These are phyloP conservation scores for Dorcoceras hygrometricum DNA, from an alignment of 257 asterid genomes.

Conservation along the genomic window DNA sequence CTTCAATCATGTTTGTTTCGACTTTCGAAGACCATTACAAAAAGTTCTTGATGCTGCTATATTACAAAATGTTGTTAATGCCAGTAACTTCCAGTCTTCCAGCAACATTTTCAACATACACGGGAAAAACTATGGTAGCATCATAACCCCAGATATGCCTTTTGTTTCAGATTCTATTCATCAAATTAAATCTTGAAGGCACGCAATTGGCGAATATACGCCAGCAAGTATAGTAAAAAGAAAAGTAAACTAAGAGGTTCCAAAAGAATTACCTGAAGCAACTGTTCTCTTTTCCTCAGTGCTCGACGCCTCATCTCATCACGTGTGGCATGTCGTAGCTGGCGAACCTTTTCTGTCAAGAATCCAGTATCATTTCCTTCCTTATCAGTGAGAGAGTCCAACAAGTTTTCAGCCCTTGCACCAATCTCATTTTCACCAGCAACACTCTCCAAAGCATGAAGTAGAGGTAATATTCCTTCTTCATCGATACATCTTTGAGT, in stretches of 20 bases:
- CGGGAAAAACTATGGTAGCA: background rate
- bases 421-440: slow-evolving; percentile 97
- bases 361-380: slow-evolving; percentile 86
- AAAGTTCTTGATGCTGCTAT: slow-evolving; percentile 8
- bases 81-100: background rate
- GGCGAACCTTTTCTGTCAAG: slow-evolving; percentile 71
- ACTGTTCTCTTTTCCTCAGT: slow-evolving; percentile 74
- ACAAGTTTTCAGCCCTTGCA: slow-evolving; percentile 93
- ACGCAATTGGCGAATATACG: slow-evolving; percentile 11
- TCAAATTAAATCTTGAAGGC: background rate
- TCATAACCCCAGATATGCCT: background rate
- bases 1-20: slow-evolving; percentile 10
- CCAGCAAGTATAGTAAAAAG: background rate
- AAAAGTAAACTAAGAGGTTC: slow-evolving; percentile 5
- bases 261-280: slow-evolving; percentile 71
- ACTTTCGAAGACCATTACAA: slow-evolving; percentile 9
- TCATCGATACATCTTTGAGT: slow-evolving; percentile 80
- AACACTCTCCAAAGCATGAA: slow-evolving; percentile 95
- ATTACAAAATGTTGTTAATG: background rate
- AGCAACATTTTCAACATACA: slow-evolving; percentile 7
- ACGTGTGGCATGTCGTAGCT: slow-evolving; percentile 82
- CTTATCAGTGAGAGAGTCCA: slow-evolving; percentile 88
- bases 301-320: slow-evolving; percentile 97
- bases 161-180: background rate
- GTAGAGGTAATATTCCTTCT: slow-evolving; percentile 83